A percentile compares a stretch with the other conserved stretches of the same genome.
These are phyloP conservation scores for Nannochloropsis salina DNA, from an alignment of 108 stramenopile species.

Conservation along the genomic window DNA sequence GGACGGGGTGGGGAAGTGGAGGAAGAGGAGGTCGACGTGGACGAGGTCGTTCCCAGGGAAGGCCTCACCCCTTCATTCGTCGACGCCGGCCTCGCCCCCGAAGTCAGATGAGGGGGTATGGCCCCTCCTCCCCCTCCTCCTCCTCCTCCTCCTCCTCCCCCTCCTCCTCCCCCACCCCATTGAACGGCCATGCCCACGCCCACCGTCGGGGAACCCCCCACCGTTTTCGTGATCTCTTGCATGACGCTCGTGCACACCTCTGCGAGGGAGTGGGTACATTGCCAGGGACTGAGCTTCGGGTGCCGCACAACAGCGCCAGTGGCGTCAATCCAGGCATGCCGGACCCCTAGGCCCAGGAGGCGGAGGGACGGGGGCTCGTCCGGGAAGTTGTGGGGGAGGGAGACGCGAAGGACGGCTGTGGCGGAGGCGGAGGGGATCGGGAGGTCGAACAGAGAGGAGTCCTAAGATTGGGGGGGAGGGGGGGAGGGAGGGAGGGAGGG, in stretches of 20 bases:
- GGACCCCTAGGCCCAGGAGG: background rate
- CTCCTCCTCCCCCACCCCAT: conserved; percentile 7
- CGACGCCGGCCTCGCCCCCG: too few relatives aligned
- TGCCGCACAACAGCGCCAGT: background rate
- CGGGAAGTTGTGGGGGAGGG: background rate
- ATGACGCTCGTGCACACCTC: background rate
- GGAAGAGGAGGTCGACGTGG: background rate
- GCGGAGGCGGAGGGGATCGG: background rate
- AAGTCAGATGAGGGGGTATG: too few relatives aligned
- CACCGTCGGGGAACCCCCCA: background rate
- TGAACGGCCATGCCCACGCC: background rate
- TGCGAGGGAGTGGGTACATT: background rate
- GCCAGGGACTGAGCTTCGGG: background rate
- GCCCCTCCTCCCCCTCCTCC: background rate
- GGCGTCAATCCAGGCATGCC: background rate
- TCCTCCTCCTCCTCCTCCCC: background rate
- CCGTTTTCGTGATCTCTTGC: conserved; percentile 1
- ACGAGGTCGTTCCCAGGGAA: background rate
- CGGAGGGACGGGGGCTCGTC: background rate
- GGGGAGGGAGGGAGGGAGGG: background rate
- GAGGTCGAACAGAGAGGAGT: background rate
- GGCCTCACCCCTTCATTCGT: too few relatives aligned
- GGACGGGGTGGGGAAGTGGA: background rate
- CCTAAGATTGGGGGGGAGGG: background rate
- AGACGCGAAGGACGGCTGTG: background rate